Conservation (phyloP, 768 basidiomycete species). For the Leccinum variicolor region DNA sequence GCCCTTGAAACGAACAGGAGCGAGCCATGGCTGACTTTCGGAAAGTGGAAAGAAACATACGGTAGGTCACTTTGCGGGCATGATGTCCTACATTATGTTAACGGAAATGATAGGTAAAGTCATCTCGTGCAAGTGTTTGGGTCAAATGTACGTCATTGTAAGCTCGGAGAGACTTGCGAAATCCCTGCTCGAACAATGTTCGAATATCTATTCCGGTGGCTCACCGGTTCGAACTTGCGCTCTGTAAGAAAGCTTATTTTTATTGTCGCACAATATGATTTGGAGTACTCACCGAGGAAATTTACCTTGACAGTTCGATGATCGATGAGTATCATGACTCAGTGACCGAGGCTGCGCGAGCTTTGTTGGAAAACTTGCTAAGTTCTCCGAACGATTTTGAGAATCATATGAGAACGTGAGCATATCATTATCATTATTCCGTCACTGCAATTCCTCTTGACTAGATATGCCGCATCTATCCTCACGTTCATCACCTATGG, state of each 20-base stretch:
- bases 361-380: conserved; percentile 9
- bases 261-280: conserved; percentile 13
- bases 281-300: conserved; percentile 19
- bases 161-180: conserved; percentile 22
- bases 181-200: conserved; percentile 25
- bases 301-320: conserved; percentile 8
- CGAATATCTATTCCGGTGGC: conserved; percentile 22
- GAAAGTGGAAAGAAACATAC: conserved; percentile 29
- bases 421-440: not conserved
- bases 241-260: conserved; percentile 1
- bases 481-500: conserved; percentile 21
- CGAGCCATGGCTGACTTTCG: conserved; percentile 31
- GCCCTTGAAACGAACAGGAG: conserved; percentile 21
- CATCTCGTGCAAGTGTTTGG: conserved; percentile 18
- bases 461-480: conserved; percentile 19
- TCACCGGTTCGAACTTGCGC: conserved; percentile 4
- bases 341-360: conserved; percentile 2
- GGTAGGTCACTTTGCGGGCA: conserved; percentile 20
- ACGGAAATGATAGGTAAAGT: conserved; percentile 14
- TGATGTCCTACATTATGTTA: not conserved
- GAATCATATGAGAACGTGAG: conserved; percentile 17
- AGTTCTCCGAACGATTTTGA: conserved; percentile 15
- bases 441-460: not conserved
- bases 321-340: conserved; percentile 12
- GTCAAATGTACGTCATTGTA: conserved; percentile 22